Evolutionary conservation across 306 rosid genomes (phyloP), one percentile per base, ranked within the genome.

Genomic region (Pyrus communis): DNA sequence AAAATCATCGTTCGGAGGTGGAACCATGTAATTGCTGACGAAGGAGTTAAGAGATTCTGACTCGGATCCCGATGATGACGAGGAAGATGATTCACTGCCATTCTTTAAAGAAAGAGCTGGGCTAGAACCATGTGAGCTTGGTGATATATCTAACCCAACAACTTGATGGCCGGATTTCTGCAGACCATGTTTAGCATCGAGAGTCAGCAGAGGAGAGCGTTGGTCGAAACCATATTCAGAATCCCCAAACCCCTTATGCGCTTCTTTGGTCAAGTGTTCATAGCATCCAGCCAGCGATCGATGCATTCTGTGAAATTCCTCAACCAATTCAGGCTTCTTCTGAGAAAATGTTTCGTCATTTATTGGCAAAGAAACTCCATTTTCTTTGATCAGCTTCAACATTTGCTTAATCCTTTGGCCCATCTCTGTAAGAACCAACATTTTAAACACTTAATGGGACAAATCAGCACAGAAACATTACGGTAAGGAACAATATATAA

Each of bases 31-130:
- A 79, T 17, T 65, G 71, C 62, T 66, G 59, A 60, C 35, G 49
- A 88, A 55, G 7, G 55, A 79, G 42, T 64, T 67, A 22, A 72
- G 55, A 71, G 84, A 80, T 67, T 88, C 90, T 7, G 84, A 49
- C 51, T 92, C 97, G 0, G 93, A 88, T 70, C 82, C 92, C 7
- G 83, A 84, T 43, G 90, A 83, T 14, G 87, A 83, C 1, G 83
- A 82, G 45, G 88, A 84, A 74, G 92, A 74, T 11, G 87, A 84
- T 69, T 85, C 82, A 70, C 73, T 43, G 42, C 81, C 88, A 78
- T 70, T 91, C 58, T 86, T 87, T 61, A 70, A 12, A 79, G 90
- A 87, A 74, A 75, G 84, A 79, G 63, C 75, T 55, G 91, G 84
- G 84, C 87, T 83, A 74, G 84, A 85, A 71, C 84, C 82, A 14